Conservation (phyloP, 495 filamentous ascomycete genomes). For the Penicillium coffeae region DNA sequence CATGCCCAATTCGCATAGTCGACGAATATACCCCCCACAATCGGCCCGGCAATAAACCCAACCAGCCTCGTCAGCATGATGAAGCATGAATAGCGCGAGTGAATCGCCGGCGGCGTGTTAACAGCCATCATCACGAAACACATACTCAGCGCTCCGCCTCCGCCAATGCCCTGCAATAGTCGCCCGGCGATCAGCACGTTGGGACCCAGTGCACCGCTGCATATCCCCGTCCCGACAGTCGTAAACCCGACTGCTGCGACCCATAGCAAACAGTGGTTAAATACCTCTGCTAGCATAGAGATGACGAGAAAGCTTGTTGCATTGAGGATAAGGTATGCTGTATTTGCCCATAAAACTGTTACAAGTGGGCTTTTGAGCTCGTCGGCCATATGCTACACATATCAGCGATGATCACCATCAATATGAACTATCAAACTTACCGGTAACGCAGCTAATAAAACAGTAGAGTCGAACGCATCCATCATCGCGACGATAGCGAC, state of each 20-base stretch:
- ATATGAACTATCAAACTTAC: no score
- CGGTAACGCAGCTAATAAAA: slow-evolving; percentile 29
- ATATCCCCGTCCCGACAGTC: slow-evolving; percentile 55
- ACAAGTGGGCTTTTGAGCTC: slow-evolving; percentile 24
- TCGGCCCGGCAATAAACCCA: slow-evolving; percentile 34
- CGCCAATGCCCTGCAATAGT: slow-evolving; percentile 67
- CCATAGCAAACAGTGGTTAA: slow-evolving; percentile 42
- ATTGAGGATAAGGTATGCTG: slow-evolving; percentile 36
- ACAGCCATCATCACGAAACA: slow-evolving; percentile 66
- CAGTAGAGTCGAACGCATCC: slow-evolving; percentile 37
- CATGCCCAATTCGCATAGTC: slow-evolving; percentile 36
- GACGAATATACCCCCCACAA: slow-evolving; percentile 36
- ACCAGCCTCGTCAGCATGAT: slow-evolving; percentile 31
- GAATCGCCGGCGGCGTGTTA: slow-evolving; percentile 44
- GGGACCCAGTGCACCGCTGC: slow-evolving; percentile 56
- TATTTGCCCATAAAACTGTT: slow-evolving; percentile 38
- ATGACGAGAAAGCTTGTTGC: slow-evolving; percentile 37
- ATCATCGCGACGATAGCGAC: slow-evolving; percentile 34
- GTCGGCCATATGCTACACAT: slow-evolving; percentile 29
- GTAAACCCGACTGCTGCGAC: slow-evolving; percentile 51
- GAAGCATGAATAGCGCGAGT: slow-evolving; percentile 39
- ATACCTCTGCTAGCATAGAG: slow-evolving; percentile 38
- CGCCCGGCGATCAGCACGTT: slow-evolving; percentile 60
- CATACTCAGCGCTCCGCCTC: slow-evolving; percentile 61
- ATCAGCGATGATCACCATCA: no score